Evolutionary conservation across 208 protist genomes (phyloP).

Genomic region (Novymonas esmeraldas): DNA sequence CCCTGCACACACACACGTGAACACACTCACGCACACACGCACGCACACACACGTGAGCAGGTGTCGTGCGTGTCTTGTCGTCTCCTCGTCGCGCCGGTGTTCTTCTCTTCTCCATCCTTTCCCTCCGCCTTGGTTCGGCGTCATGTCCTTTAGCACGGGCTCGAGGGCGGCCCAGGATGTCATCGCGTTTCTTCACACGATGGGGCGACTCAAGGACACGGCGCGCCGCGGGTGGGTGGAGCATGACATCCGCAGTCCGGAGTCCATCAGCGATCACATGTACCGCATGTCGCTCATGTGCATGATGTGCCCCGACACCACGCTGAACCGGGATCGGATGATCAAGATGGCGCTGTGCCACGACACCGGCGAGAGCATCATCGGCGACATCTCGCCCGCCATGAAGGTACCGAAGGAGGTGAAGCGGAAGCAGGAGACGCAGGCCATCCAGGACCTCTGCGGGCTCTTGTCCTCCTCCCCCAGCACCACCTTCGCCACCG

Average conservation of each 20-base stretch:
- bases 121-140: neutral
- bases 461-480: constrained; percentile 41
- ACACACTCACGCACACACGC: neutral
- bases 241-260: constrained; percentile 57
- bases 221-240: constrained; percentile 92
- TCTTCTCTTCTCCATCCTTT: neutral
- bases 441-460: constrained; percentile 62
- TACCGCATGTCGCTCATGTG: constrained; percentile 91
- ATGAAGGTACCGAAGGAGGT: constrained; percentile 86
- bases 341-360: constrained; percentile 92
- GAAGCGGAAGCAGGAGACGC: constrained; percentile 70
- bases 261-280: constrained; percentile 93
- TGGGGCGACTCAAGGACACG: constrained; percentile 86
- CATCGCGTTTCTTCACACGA: constrained; percentile 73
- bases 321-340: constrained; percentile 71
- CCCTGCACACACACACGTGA: neutral
- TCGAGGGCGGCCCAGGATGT: constrained; percentile 37
- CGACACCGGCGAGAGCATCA: constrained; percentile 87
- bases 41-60: too few species aligned
- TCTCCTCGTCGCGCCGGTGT: neutral
- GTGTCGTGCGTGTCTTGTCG: neutral
- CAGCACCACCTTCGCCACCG: constrained; percentile 42
- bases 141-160: constrained; percentile 25
- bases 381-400: constrained; percentile 86
- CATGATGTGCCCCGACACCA: constrained; percentile 89